Evolutionary conservation across 2,329 filamentous ascomycete species (phyloP).

Genomic region (Leptographium galeiforme): DNA sequence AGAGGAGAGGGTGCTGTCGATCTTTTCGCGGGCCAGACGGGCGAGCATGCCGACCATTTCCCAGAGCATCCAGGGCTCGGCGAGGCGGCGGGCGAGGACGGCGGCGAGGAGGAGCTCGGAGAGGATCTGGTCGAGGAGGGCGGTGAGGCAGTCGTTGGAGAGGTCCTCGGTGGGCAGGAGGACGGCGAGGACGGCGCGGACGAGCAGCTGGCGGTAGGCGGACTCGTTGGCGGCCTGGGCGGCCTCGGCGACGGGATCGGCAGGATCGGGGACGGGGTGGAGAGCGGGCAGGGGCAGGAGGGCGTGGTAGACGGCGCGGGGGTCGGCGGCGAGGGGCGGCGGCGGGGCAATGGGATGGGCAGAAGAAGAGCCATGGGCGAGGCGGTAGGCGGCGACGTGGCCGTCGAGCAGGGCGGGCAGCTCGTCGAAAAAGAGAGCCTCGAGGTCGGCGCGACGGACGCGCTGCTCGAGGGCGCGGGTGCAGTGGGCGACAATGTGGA

Average conservation of each 20-base stretch:
- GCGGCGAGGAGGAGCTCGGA: slow-evolving; percentile 83
- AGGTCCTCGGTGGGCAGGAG: slow-evolving; percentile 87
- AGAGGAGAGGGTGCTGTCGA: not conserved
- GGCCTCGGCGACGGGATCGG: slow-evolving; percentile 35
- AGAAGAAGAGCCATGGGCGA: slow-evolving; percentile 34
- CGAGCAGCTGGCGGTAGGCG: slow-evolving; percentile 76
- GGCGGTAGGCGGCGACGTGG: slow-evolving; percentile 70
- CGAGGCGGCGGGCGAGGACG: slow-evolving; percentile 63
- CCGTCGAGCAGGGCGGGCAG: slow-evolving; percentile 67
- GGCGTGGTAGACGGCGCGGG: slow-evolving; percentile 67
- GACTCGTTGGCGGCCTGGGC: slow-evolving; percentile 66
- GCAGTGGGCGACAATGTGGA: slow-evolving; percentile 85
- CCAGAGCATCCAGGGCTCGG: slow-evolving; percentile 81
- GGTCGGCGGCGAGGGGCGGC: slow-evolving; percentile 46
- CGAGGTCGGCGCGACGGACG: slow-evolving; percentile 67
- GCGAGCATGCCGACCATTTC: slow-evolving; percentile 65
- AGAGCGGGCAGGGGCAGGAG: slow-evolving; percentile 70
- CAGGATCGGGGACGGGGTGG: slow-evolving; percentile 55
- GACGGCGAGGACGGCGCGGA: slow-evolving; percentile 66
- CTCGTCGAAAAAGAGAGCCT: slow-evolving; percentile 75
- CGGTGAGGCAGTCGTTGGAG: slow-evolving; percentile 71
- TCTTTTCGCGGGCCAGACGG: slow-evolving; percentile 22
- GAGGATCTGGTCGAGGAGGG: slow-evolving; percentile 75
- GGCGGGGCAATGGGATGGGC: slow-evolving; percentile 18
- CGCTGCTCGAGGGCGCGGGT: slow-evolving; percentile 80